phyloP scores from a whole-genome alignment of 257 asterid species.

The Solanum lycopersicoides region DNA sequence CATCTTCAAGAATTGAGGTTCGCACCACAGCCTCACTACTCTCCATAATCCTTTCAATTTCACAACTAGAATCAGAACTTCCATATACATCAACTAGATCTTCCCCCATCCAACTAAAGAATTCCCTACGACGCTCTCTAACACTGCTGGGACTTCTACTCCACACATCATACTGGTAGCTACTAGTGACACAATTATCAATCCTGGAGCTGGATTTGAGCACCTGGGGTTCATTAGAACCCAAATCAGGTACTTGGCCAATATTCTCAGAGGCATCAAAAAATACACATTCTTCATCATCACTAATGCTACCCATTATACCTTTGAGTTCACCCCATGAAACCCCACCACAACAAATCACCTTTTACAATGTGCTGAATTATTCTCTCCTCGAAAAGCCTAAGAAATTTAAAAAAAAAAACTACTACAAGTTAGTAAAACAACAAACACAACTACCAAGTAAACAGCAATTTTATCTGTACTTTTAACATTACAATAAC shows the following conservation, averaged over 20 bases:
- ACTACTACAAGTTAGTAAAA: background rate
- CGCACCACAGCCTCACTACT: conserved; percentile 42
- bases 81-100: background rate
- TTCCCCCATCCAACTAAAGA: conserved; percentile 43
- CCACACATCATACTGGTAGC: conserved; percentile 50
- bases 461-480: conserved; percentile 7
- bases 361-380: conserved; percentile 43
- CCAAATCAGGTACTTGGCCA: conserved; percentile 26
- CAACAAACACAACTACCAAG: conserved; percentile 39
- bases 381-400: conserved; percentile 32
- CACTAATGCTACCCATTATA: conserved; percentile 59
- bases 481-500: conserved; percentile 10
- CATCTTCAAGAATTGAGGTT: conserved; percentile 30
- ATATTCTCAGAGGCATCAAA: conserved; percentile 67
- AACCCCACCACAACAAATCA: conserved; percentile 34
- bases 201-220: background rate
- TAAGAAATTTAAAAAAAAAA: conserved; percentile 1
- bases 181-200: conserved; percentile 9
- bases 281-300: conserved; percentile 37
- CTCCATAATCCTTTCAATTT: conserved; percentile 31
- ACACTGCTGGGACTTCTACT: conserved; percentile 53
- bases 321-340: conserved; percentile 58
- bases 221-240: conserved; percentile 6
- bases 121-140: conserved; percentile 53
- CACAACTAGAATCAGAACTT: conserved; percentile 9